These are phyloP conservation scores for Aspergillus caelatus DNA, from an alignment of 2,329 filamentous ascomycete genomes.

Conservation along the genomic window DNA sequence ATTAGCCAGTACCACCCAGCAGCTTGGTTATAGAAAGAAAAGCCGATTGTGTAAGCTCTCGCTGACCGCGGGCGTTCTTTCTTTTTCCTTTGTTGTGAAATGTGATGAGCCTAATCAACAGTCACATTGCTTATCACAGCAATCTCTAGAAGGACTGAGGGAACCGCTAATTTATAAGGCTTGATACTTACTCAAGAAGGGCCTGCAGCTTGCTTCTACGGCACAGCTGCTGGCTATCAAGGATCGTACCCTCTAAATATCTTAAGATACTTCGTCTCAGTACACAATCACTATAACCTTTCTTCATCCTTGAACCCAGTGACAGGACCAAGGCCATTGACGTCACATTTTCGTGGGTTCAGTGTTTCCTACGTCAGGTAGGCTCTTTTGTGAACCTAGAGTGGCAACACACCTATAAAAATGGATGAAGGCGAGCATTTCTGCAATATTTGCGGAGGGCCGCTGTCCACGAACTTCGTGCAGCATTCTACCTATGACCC, in stretches of 20 bases:
- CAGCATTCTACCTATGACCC: not conserved
- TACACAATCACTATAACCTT: not conserved
- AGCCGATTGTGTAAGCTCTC: not conserved
- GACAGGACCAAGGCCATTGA: not conserved
- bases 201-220: not conserved
- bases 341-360: not conserved
- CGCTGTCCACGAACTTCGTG: not conserved
- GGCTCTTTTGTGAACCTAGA: not conserved
- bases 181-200: not conserved
- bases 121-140: not conserved
- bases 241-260: not conserved
- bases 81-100: not conserved
- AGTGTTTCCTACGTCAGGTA: not conserved
- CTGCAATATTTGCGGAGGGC: constrained; percentile 12
- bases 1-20: not conserved
- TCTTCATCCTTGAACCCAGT: not conserved
- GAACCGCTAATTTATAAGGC: not conserved
- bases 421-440: not conserved
- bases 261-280: no score
- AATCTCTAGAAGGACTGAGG: not conserved
- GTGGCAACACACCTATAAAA: not conserved
- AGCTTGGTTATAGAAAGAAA: not conserved
- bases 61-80: not conserved
- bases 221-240: not conserved
- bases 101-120: not conserved